These are phyloP conservation scores for Tympanopsis confertula DNA, from an alignment of 2,329 filamentous ascomycete genomes.

Conservation along the genomic window DNA sequence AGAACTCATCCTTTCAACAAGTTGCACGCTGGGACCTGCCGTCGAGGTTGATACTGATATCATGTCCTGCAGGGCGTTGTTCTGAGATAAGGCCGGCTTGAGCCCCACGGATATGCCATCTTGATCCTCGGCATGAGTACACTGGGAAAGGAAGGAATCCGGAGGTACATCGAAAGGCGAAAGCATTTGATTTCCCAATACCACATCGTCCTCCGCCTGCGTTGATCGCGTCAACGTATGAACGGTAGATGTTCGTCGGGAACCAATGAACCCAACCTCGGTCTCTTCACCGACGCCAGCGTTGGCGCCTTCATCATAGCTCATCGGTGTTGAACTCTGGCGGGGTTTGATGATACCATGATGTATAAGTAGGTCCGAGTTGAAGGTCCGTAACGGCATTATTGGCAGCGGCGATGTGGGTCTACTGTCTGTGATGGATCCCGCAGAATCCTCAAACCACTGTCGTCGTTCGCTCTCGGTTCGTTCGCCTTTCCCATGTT, in stretches of 20 bases:
- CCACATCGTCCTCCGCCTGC: background rate
- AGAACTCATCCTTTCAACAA: constrained; percentile 92
- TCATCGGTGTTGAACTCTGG: constrained; percentile 37
- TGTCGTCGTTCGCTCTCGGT: constrained; percentile 27
- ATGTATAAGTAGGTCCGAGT: constrained; percentile 38
- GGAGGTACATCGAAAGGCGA: constrained; percentile 4
- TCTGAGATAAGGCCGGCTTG: constrained; percentile 46
- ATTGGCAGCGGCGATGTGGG: constrained; percentile 42
- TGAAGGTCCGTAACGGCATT: constrained; percentile 35
- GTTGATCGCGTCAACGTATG: background rate
- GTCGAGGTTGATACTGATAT: constrained; percentile 80
- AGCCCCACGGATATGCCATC: constrained; percentile 39
- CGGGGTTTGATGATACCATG: constrained; percentile 27
- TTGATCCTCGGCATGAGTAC: constrained; percentile 30
- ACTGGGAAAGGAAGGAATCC: constrained; percentile 25
- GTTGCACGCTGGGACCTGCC: constrained; percentile 82
- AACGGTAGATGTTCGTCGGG: background rate
- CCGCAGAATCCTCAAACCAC: constrained; percentile 39
- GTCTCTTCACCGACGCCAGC: too few relatives aligned
- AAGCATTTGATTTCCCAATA: constrained; percentile 3
- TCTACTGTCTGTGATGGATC: constrained; percentile 33
- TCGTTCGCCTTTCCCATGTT: constrained; percentile 27
- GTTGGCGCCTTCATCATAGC: constrained; percentile 27
- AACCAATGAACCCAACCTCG: too few relatives aligned
- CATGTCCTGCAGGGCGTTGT: constrained; percentile 69